These are phyloP conservation scores for Suhomyces bolitotheri DNA, from an alignment of 1,139 yeast genomes.

Conservation along the genomic window DNA sequence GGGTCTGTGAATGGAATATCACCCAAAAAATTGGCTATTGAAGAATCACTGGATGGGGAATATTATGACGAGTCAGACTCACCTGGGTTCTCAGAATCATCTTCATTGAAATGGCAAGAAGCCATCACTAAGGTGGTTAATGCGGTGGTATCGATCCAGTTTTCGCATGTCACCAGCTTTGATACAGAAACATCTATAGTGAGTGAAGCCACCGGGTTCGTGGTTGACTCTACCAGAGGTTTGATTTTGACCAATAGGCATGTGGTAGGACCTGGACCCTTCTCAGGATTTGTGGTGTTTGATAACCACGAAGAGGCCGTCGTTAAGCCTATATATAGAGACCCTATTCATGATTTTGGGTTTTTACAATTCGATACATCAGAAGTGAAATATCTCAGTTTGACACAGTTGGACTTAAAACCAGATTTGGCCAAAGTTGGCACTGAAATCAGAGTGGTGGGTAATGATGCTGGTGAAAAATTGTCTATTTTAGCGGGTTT, in stretches of 20 bases:
- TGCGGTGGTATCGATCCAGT: constrained; percentile 86
- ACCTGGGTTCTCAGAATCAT: constrained; percentile 7
- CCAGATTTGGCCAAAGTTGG: constrained; percentile 90
- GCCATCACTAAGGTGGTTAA: constrained; percentile 82
- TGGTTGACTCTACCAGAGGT: constrained; percentile 83
- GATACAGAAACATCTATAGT: constrained; percentile 83
- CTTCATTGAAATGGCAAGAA: constrained; percentile 58
- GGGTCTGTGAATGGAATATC: constrained; percentile 10
- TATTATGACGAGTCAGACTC: constrained; percentile 5
- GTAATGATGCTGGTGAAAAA: constrained; percentile 96
- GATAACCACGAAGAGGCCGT: constrained; percentile 95
- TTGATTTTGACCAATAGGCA: constrained; percentile 88
- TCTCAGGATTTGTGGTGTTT: constrained; percentile 85
- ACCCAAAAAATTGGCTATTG: constrained; percentile 6
- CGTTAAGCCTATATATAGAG: constrained; percentile 79
- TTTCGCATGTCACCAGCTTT: constrained; percentile 80
- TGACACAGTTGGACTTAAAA: constrained; percentile 63
- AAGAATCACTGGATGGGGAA: constrained; percentile 10
- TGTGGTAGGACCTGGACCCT: constrained; percentile 95
- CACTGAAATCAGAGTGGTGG: constrained; percentile 88
- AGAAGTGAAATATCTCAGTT: constrained; percentile 69
- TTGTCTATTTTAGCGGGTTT: constrained; percentile 86
- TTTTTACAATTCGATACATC: constrained; percentile 74
- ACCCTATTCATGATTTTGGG: constrained; percentile 86
- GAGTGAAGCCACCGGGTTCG: constrained; percentile 92